A percentile compares a stretch with the other conserved stretches of the same genome.
These are phyloP conservation scores for Collybia nuda DNA, from an alignment of 768 basidiomycete genomes.

Conservation along the genomic window DNA sequence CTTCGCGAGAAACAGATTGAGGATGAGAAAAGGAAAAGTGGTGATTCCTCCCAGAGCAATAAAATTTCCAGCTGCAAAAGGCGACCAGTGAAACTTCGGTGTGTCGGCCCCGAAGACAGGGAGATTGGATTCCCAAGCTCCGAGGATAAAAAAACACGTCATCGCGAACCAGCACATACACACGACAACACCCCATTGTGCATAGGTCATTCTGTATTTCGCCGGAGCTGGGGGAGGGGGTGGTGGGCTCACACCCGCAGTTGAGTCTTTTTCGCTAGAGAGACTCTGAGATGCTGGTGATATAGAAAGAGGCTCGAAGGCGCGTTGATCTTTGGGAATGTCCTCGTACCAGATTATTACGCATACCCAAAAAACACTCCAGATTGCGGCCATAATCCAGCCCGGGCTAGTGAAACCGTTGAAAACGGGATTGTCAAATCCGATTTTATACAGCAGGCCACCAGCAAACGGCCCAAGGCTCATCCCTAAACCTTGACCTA, in stretches of 20 bases:
- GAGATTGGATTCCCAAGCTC: constrained; percentile 68
- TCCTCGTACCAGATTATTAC: constrained; percentile 38
- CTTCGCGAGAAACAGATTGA: constrained; percentile 56
- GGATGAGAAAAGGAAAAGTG: constrained; percentile 65
- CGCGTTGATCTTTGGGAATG: constrained; percentile 19
- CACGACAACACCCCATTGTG: constrained; percentile 52
- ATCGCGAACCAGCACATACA: constrained; percentile 75
- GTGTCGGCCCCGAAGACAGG: constrained; percentile 53
- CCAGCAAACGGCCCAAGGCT: constrained; percentile 64
- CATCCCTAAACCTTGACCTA: constrained; percentile 63
- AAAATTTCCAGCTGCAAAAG: constrained; percentile 67
- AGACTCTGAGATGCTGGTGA: not conserved
- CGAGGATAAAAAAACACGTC: constrained; percentile 70
- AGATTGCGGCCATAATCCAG: constrained; percentile 61
- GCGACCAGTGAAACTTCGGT: constrained; percentile 50
- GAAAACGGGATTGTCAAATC: constrained; percentile 54
- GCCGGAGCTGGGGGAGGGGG: constrained; percentile 16
- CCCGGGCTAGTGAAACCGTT: constrained; percentile 69
- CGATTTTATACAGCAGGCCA: constrained; percentile 60
- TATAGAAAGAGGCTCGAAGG: constrained; percentile 1
- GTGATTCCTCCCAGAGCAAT: constrained; percentile 65
- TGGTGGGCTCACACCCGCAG: constrained; percentile 19
- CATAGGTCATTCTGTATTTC: constrained; percentile 11
- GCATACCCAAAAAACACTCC: constrained; percentile 50
- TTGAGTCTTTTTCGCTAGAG: not conserved